These are phyloP conservation scores for Neospermospora avenae DNA, from an alignment of 2,329 filamentous ascomycete genomes.

Conservation along the genomic window DNA sequence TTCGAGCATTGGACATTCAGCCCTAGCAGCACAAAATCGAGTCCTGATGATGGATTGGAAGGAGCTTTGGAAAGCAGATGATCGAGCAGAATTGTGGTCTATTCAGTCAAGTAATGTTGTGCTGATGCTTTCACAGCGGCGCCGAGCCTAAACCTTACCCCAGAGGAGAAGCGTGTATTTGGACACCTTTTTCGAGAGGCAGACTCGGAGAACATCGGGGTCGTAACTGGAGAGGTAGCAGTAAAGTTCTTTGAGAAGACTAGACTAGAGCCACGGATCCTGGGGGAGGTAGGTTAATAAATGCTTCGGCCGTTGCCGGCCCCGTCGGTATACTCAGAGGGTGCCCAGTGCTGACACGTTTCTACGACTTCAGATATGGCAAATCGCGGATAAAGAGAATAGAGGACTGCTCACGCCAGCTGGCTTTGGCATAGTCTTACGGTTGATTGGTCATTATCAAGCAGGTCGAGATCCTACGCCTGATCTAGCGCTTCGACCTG, in stretches of 20 bases:
- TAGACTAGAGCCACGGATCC: conserved; percentile 74
- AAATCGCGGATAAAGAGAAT: conserved; percentile 97
- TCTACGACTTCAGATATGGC: conserved; percentile 73
- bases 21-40: background rate
- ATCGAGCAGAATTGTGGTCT: background rate
- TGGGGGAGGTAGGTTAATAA: conserved; percentile 67
- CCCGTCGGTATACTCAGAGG: background rate
- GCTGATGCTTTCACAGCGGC: conserved; percentile 40
- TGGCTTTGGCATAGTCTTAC: conserved; percentile 88
- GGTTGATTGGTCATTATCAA: conserved; percentile 94
- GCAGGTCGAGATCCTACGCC: conserved; percentile 76
- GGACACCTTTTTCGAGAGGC: conserved; percentile 90
- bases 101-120: background rate
- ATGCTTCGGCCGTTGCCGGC: background rate
- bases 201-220: conserved; percentile 85
- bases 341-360: conserved; percentile 24
- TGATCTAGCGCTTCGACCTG: conserved; percentile 80
- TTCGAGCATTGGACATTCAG: conserved; percentile 38
- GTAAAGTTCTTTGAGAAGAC: conserved; percentile 99
- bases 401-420: conserved; percentile 87
- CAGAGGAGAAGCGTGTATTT: conserved; percentile 92
- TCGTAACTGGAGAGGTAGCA: conserved; percentile 92
- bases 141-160: conserved; percentile 77
- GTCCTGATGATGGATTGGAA: background rate
- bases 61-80: background rate